Base-by-base conservation (phyloP, 768 basidiomycete genomes). In the Serendipita indica region DNA sequence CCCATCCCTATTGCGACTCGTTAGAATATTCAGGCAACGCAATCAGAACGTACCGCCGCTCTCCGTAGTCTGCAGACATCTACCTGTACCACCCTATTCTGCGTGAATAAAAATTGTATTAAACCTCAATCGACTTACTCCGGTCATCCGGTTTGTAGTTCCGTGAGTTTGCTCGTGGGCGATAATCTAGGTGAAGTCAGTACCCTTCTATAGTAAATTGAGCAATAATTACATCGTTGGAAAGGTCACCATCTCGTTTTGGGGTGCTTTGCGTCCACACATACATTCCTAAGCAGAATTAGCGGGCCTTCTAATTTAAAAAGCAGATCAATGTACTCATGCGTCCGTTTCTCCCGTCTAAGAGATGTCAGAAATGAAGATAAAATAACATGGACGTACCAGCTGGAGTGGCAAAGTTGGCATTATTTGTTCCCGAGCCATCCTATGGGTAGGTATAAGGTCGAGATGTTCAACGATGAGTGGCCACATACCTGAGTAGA, bases 31-130 rank as follows among this genome's bases (percentile, higher is more conserved):
- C n/a, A n/a, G n/a, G n/a, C n/a, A n/a, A n/a, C n/a, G n/a, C n/a
- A n/a, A n/a, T n/a, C n/a, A n/a, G n/a, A n/a, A n/a, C 75, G 84
- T 75, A 13, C 82, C 83, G 20, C 79, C 79, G 2, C 81, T 72
- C 65, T 84, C 83, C 30, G 73, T 73, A 28, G 75, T 80, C 64
- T 82, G 78, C 61, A 84, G 69, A 70, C 83, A 84, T 12, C 79
- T 70, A 37, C 76, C 77, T 22, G 76, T 77, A 28, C 76, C 77
- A 35, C 78, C 77, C 41, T 43, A 25, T n/a, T 18, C 18, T 5
- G 5, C 18, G 41, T 7, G 41, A n/a, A 43, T 43, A n/a, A 43
- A 7, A 43, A 7, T 18, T 7, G n/a, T n/a, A 6, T 2, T n/a
- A 6, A 43, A 10, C 7, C 6, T 28, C 34, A 14, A 28, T 60